phyloP scores from a whole-genome alignment of 148 eudicot species.

The Suaeda aralocaspica region DNA sequence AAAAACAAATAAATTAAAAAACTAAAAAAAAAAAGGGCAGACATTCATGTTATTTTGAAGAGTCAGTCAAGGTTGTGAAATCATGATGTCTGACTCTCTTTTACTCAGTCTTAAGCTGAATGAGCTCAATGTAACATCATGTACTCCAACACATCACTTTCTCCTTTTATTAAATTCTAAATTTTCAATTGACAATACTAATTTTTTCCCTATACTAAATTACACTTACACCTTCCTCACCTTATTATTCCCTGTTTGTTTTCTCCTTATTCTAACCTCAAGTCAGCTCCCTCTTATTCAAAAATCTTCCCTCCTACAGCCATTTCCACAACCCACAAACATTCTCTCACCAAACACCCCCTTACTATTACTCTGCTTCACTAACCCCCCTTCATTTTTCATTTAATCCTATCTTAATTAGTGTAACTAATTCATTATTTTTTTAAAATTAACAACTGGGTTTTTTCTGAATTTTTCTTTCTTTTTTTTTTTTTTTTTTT shows the following conservation, averaged over 20 bases:
- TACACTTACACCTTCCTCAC: constrained; percentile 9
- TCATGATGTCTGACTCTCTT: constrained; percentile 6
- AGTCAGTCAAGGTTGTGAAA: constrained; percentile 6
- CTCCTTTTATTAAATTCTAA: not conserved
- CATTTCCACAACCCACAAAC: not conserved
- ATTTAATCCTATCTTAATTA: not conserved
- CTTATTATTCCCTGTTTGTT: not conserved
- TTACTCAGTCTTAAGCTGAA: constrained; percentile 10
- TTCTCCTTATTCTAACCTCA: not conserved
- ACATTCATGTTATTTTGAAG: too few relatives aligned
- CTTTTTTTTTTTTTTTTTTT: constrained; percentile 1
- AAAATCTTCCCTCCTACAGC: constrained; percentile 13
- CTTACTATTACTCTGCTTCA: constrained; percentile 9
- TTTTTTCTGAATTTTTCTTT: constrained; percentile 7
- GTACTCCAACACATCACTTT: not conserved
- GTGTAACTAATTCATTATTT: constrained; percentile 10
- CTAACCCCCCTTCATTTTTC: not conserved
- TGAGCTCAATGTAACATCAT: not conserved
- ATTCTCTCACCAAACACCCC: constrained; percentile 8
- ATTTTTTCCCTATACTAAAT: not conserved
- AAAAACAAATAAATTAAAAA: too few relatives aligned
- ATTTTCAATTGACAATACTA: not conserved
- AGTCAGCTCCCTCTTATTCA: not conserved
- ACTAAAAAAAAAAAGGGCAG: too few relatives aligned
- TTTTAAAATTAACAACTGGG: not conserved